Evolutionary conservation across 768 basidiomycete species (phyloP), one percentile per base, ranked within the genome.

Genomic region (Lactifluus echinatus): DNA sequence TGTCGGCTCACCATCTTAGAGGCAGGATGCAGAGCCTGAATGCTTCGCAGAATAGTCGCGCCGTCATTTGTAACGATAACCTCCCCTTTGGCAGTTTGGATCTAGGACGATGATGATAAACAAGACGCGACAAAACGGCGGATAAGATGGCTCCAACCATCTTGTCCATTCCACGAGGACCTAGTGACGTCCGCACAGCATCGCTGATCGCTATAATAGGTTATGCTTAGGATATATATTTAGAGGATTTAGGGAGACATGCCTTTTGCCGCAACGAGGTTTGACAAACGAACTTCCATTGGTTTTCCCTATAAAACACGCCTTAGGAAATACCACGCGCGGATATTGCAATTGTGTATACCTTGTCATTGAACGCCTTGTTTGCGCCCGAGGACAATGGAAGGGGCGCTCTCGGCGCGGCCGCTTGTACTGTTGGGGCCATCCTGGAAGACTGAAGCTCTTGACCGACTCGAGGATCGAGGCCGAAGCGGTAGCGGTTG

Each of bases 41-140:
- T 89, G 63, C 85, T 93, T 69, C 92, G 91, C 54, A 99, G 75
- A 64, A 99, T 99, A 11, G 96, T 99, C 7, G 96, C 96, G 19
- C 96, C 96, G 72, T 99, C 96, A 70, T 99, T 99, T 8, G 96
- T 98, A 64, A 99, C 90, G 65, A 98, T 88, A 17, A 95, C 92
- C 70, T 99, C 95, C 60, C 94, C 94, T 71, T 93, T 92, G 8
- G 90, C 74, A 6, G 93, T 96, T 82, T 93, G 92, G 68, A 97
- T 97, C 95, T 96, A 59, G 12, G 17, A n/a, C 3, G 34, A 57
- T 21, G 10, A 29, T 49, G 29, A 51, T 60, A 42, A 53, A 53
- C 29, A 34, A 26, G 26, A 58, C 21, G 26, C 44, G 43, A 34
- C 21, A 23, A 44, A 48, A 24, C 28, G 1, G 15, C n/a, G 31